A percentile compares a stretch with the other conserved stretches of the same genome.
These are phyloP conservation scores for Zygotorulaspora danielsina DNA, from an alignment of 805 yeast species.

Conservation along the genomic window DNA sequence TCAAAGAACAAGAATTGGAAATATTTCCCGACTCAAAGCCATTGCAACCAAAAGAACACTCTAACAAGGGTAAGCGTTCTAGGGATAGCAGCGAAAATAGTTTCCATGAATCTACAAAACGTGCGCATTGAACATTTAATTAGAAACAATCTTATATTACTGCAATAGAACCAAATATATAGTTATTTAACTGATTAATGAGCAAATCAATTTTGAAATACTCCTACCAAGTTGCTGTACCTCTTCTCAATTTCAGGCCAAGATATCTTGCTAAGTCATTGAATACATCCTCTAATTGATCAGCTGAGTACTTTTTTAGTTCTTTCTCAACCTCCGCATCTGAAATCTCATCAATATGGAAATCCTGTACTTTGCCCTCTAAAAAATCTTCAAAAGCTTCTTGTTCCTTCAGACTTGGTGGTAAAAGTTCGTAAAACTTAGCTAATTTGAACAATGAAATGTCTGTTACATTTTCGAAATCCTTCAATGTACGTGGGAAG, in stretches of 20 bases:
- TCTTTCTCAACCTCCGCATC: conserved; percentile 32
- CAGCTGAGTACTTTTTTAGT: conserved; percentile 37
- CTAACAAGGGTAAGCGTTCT: conserved; percentile 7
- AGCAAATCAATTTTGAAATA: too few species aligned
- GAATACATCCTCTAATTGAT: conserved; percentile 50
- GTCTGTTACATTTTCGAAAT: conserved; percentile 47
- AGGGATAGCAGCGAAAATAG: conserved; percentile 1
- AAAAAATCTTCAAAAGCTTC: conserved; percentile 48
- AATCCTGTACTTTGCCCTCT: conserved; percentile 46
- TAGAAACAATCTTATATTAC: neutral
- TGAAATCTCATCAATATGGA: conserved; percentile 36
- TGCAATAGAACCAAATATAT: neutral
- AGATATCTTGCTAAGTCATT: conserved; percentile 64
- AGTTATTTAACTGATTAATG: too few species aligned
- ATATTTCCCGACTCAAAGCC: conserved; percentile 38
- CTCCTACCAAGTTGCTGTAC: conserved; percentile 47
- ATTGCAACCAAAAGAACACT: conserved; percentile 23
- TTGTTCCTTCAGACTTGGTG: conserved; percentile 56
- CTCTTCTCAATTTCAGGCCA: conserved; percentile 57
- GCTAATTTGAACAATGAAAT: conserved; percentile 50
- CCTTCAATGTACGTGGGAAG: conserved; percentile 58
- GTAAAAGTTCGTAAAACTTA: conserved; percentile 70
- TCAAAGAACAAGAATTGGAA: conserved; percentile 50
- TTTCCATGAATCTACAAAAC: conserved; percentile 7
- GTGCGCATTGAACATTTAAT: conserved; percentile 4